Percentiles rank a stretch among this genome's conserved stretches.
phyloP scores from a whole-genome alignment of 2,329 filamentous ascomycete genomes.

The Botrytis sinoallii region DNA sequence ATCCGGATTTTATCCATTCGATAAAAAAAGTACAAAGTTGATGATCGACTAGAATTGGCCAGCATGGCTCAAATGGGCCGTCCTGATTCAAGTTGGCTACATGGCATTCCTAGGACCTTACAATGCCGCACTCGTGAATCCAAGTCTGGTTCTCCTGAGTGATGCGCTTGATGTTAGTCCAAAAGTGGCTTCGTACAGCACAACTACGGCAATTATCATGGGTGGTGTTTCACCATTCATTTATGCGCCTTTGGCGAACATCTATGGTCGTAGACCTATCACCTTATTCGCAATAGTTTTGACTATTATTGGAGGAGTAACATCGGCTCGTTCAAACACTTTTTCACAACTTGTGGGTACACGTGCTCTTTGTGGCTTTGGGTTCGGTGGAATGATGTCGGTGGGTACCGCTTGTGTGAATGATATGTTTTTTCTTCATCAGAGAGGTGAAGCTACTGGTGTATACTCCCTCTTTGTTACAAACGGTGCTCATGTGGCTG shows the following conservation, averaged over 20 bases:
- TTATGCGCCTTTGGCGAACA: conserved; percentile 32
- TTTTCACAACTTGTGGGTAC: conserved; percentile 32
- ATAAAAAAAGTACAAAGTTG: background rate
- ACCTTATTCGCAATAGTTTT: conserved; percentile 32
- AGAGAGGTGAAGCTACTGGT: conserved; percentile 35
- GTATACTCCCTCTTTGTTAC: conserved; percentile 36
- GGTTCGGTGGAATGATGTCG: conserved; percentile 36
- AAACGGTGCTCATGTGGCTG: conserved; percentile 36
- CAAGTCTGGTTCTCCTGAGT: conserved; percentile 33
- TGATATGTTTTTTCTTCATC: conserved; percentile 37
- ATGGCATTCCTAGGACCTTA: conserved; percentile 37
- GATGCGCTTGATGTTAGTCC: conserved; percentile 28
- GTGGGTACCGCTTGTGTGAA: conserved; percentile 35
- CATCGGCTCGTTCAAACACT: conserved; percentile 27
- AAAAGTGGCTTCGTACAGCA: conserved; percentile 33
- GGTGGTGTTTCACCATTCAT: conserved; percentile 36
- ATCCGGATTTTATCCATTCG: background rate
- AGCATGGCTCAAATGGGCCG: conserved; percentile 36
- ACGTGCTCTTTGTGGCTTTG: conserved; percentile 32
- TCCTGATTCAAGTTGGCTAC: conserved; percentile 35
- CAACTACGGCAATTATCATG: conserved; percentile 33
- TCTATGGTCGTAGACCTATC: conserved; percentile 35
- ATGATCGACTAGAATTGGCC: conserved; percentile 34
- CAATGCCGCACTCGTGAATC: conserved; percentile 35
- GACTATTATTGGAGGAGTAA: conserved; percentile 34